Evolutionary conservation across 2,329 filamentous ascomycete genomes (phyloP).

Genomic region (Trichoderma harzianum): DNA sequence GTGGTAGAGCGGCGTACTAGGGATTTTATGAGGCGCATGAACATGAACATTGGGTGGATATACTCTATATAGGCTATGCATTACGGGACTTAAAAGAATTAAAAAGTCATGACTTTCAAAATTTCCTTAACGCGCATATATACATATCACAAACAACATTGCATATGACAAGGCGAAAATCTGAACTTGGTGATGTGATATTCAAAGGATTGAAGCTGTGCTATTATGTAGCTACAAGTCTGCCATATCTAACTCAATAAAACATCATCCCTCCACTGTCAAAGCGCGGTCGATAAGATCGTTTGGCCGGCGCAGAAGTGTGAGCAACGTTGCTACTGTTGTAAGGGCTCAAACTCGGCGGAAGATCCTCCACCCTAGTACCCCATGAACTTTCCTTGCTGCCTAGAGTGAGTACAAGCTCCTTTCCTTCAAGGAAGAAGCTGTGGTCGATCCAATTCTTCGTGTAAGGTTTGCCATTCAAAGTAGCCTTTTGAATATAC

Average conservation of each 20-base stretch:
- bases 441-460: conserved; percentile 66
- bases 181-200: neutral
- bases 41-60: neutral
- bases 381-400: conserved; percentile 63
- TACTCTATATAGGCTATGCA: neutral
- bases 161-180: neutral
- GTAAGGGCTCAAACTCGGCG: conserved; percentile 53
- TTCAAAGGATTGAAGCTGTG: neutral
- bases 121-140: neutral
- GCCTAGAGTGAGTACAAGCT: conserved; percentile 61
- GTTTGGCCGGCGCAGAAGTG: neutral
- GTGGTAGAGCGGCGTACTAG: neutral
- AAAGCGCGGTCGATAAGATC: neutral
- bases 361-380: conserved; percentile 54
- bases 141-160: neutral
- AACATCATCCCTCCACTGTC: neutral
- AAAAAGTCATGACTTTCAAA: neutral
- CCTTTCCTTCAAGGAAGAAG: conserved; percentile 63
- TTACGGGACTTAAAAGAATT: neutral
- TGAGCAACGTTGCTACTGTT: neutral
- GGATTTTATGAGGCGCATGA: neutral
- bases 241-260: neutral
- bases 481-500: conserved; percentile 62
- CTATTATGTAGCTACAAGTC: neutral
- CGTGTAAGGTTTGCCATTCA: conserved; percentile 58